Conservation (phyloP, 768 basidiomycete species). For the Tylopilus sp. region DNA sequence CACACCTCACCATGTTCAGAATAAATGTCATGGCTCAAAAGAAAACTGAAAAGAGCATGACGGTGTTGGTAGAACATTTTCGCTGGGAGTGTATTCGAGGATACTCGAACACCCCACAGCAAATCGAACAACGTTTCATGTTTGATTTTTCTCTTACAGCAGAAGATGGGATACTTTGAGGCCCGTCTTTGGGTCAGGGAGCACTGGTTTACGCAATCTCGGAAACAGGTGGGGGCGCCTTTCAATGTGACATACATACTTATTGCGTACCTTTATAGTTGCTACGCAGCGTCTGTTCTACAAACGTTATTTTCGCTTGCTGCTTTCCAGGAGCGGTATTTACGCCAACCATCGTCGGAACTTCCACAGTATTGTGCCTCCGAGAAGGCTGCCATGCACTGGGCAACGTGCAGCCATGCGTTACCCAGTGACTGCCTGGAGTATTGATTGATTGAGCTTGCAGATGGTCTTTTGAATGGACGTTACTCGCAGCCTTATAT, state of each 20-base stretch:
- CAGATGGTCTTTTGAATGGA: conserved; percentile 89
- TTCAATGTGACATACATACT: background rate
- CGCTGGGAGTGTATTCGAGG: background rate
- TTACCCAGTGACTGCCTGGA: conserved; percentile 87
- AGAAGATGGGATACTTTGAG: conserved; percentile 83
- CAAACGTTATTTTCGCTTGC: conserved; percentile 84
- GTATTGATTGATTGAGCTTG: conserved; percentile 91
- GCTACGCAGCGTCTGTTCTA: conserved; percentile 94
- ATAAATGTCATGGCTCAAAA: conserved; percentile 78
- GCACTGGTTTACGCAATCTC: conserved; percentile 88
- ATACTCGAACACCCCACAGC: conserved; percentile 39
- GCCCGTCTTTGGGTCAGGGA: conserved; percentile 82
- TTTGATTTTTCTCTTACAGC: conserved; percentile 92
- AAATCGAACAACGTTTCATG: conserved; percentile 94
- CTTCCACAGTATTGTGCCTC: conserved; percentile 7
- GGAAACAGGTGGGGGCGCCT: conserved; percentile 68
- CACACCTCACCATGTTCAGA: conserved; percentile 80
- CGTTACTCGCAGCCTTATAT: conserved; percentile 75
- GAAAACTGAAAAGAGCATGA: conserved; percentile 97
- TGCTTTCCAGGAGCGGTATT: conserved; percentile 73
- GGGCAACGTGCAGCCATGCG: conserved; percentile 54
- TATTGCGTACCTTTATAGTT: conserved; percentile 45
- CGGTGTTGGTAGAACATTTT: conserved; percentile 67
- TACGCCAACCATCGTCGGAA: conserved; percentile 21
- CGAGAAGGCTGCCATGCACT: conserved; percentile 48